Evolutionary conservation across 1,139 yeast species (phyloP).

Genomic region (Protomyces macrosporus): DNA sequence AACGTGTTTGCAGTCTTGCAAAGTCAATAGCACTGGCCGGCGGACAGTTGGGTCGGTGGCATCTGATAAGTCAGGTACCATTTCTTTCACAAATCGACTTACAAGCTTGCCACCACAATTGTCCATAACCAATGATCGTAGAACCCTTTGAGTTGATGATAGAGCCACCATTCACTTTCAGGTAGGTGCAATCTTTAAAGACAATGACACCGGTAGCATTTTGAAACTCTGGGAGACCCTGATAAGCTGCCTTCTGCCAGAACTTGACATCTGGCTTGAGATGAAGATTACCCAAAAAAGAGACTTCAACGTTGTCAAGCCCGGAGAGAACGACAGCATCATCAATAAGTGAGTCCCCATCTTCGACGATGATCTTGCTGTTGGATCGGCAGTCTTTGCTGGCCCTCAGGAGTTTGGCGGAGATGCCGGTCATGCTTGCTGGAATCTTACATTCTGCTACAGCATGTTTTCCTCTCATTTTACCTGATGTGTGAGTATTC

Average conservation of each 20-base stretch:
- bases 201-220: background rate
- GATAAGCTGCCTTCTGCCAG: conserved; percentile 3
- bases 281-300: conserved; percentile 1
- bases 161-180: background rate
- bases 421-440: conserved; percentile 4
- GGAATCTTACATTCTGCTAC: no score
- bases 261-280: background rate
- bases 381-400: background rate
- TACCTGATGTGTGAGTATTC: no score
- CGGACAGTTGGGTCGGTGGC: background rate
- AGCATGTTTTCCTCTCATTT: no score
- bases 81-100: no score
- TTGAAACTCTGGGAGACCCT: background rate
- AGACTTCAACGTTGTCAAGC: background rate
- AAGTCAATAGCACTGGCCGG: background rate
- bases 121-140: conserved; percentile 1
- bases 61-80: no score
- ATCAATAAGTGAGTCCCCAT: conserved; percentile 5
- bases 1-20: background rate
- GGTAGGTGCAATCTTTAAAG: background rate
- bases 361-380: background rate
- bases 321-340: background rate
- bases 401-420: background rate
- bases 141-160: background rate
- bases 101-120: background rate